Evolutionary conservation across 2,329 filamentous ascomycete species (phyloP).

Genomic region (Ceratocystis diversiconidia): DNA sequence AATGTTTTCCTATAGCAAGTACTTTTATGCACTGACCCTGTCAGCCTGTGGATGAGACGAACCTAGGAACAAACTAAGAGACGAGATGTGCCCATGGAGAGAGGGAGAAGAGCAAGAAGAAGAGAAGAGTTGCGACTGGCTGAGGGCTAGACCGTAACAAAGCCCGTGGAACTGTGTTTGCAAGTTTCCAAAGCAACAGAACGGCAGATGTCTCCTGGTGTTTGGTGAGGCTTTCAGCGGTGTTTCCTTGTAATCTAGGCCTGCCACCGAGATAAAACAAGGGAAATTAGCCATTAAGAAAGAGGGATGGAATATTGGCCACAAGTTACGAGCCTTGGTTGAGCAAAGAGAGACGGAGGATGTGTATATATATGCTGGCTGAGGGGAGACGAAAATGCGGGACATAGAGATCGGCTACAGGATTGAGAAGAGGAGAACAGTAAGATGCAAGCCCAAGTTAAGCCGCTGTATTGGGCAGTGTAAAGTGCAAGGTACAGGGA

Average conservation of each 20-base stretch:
- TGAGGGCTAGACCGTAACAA: background rate
- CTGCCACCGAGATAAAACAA: background rate
- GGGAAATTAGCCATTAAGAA: background rate
- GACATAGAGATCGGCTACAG: too few relatives aligned
- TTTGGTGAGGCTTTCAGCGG: background rate
- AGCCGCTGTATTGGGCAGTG: too few relatives aligned
- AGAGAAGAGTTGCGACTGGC: background rate
- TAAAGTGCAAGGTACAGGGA: background rate
- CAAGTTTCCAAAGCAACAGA: background rate
- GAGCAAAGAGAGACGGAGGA: background rate
- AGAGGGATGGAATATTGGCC: background rate
- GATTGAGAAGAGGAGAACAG: too few relatives aligned
- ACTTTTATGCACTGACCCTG: constrained; percentile 2
- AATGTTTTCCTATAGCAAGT: background rate
- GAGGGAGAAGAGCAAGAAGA: background rate
- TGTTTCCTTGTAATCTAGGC: background rate
- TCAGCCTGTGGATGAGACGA: background rate
- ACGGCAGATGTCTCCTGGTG: background rate
- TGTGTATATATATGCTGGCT: too few relatives aligned
- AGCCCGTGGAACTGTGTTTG: background rate
- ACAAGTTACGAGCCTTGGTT: background rate
- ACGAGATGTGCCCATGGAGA: background rate
- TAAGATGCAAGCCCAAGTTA: too few relatives aligned
- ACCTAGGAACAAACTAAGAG: background rate
- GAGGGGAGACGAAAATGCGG: too few relatives aligned